A percentile compares a stretch with the other conserved stretches of the same genome.
These are phyloP conservation scores for Hysterangium stoloniferum DNA, from an alignment of 768 basidiomycete genomes.

Conservation along the genomic window DNA sequence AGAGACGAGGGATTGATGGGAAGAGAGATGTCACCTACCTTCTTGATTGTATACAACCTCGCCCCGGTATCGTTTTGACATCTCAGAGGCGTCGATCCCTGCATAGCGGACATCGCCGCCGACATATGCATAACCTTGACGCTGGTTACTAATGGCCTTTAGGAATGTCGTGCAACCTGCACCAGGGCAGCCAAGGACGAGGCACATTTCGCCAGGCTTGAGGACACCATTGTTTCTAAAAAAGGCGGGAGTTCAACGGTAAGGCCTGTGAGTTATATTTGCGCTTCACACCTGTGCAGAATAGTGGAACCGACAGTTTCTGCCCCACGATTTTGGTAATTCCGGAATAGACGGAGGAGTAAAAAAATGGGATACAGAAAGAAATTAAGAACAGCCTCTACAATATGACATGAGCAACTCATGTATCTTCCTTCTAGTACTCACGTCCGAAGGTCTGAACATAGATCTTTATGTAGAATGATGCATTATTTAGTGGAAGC, in stretches of 20 bases:
- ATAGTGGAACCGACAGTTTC: conserved; percentile 38
- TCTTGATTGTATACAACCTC: conserved; percentile 77
- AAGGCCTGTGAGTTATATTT: not conserved
- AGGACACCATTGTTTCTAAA: conserved; percentile 58
- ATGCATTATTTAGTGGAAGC: not conserved
- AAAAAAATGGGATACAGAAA: conserved; percentile 44
- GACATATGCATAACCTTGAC: conserved; percentile 57
- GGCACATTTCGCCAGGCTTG: conserved; percentile 80
- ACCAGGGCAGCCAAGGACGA: conserved; percentile 81
- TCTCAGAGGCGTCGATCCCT: conserved; percentile 32
- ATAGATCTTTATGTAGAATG: conserved; percentile 34
- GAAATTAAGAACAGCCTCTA: conserved; percentile 48
- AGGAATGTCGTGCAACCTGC: conserved; percentile 82
- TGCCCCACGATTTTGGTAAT: conserved; percentile 25
- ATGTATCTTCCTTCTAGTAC: conserved; percentile 16
- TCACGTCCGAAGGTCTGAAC: conserved; percentile 53
- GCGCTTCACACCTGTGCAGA: conserved; percentile 42
- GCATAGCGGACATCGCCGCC: conserved; percentile 68
- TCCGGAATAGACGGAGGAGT: conserved; percentile 34
- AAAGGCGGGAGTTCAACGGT: not conserved
- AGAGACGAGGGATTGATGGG: conserved; percentile 11
- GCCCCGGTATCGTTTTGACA: conserved; percentile 39
- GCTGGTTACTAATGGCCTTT: conserved; percentile 75
- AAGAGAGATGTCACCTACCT: conserved; percentile 30
- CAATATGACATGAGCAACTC: not conserved